phyloP scores from a whole-genome alignment of 495 filamentous ascomycete genomes.

The Lophiotrema nucula region DNA sequence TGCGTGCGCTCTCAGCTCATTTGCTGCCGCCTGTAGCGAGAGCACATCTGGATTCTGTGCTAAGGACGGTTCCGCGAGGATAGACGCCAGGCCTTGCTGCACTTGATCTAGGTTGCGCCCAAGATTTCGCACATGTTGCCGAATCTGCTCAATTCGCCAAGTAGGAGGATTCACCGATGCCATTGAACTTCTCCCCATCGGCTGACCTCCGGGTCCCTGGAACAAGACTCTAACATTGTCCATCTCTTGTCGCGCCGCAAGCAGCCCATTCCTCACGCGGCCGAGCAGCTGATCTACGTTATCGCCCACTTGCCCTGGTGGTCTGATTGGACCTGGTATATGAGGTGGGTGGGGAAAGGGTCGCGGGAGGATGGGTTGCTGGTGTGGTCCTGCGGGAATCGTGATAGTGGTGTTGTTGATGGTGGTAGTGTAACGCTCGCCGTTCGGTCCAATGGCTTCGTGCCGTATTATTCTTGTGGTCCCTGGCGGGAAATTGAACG shows the following conservation, averaged over 20 bases:
- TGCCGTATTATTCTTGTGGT: conserved; percentile 20
- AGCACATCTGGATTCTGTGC: conserved; percentile 21
- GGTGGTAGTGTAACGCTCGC: conserved; percentile 33
- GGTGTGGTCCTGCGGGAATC: conserved; percentile 1
- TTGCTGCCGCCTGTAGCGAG: conserved; percentile 15
- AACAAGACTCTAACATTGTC: conserved; percentile 26
- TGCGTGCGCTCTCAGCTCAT: conserved; percentile 10
- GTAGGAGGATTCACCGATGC: conserved; percentile 7
- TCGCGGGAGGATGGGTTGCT: conserved; percentile 18
- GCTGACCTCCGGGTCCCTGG: conserved; percentile 4
- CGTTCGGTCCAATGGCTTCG: conserved; percentile 33
- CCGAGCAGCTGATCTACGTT: background rate
- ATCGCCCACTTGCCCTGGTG: background rate
- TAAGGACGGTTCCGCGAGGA: conserved; percentile 18
- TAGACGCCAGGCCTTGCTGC: conserved; percentile 17
- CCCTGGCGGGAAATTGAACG: background rate
- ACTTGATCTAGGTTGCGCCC: conserved; percentile 14
- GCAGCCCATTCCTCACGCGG: conserved; percentile 6
- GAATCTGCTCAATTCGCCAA: conserved; percentile 19
- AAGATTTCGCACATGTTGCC: conserved; percentile 12
- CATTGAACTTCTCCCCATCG: background rate
- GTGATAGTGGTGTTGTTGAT: conserved; percentile 30
- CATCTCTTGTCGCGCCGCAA: conserved; percentile 24
- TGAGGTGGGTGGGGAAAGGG: conserved; percentile 25
- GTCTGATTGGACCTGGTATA: background rate